A percentile compares a stretch with the other conserved stretches of the same genome.
Evolutionary conservation across 192 early-diverging fungal genomes (phyloP).

Genomic region (Coemansia sp.): DNA sequence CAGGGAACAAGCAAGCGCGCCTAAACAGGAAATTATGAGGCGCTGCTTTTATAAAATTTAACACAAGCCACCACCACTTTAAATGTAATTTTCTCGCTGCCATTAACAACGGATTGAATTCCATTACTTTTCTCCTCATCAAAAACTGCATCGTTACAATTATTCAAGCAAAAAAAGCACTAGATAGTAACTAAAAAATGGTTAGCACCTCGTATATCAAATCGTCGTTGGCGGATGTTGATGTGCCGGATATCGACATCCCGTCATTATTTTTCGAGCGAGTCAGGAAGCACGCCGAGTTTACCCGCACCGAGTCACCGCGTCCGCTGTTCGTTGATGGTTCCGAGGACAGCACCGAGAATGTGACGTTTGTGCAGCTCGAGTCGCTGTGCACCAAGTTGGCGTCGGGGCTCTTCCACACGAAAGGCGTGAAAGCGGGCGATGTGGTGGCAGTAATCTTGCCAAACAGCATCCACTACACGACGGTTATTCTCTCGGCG

Average conservation of each 20-base stretch:
- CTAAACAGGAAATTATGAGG: too few relatives aligned
- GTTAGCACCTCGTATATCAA: not conserved
- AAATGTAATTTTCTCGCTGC: too few relatives aligned
- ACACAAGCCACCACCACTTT: too few relatives aligned
- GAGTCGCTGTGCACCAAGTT: constrained; percentile 11
- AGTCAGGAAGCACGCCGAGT: not conserved
- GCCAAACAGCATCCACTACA: constrained; percentile 68
- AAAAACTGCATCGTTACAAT: not conserved
- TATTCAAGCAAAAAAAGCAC: not conserved
- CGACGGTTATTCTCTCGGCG: constrained; percentile 58
- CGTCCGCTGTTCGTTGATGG: constrained; percentile 24
- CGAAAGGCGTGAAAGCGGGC: constrained; percentile 58
- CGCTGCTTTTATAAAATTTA: too few relatives aligned
- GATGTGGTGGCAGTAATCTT: constrained; percentile 72
- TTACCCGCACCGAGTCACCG: not conserved
- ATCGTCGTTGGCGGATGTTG: not conserved
- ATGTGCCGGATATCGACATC: constrained; percentile 14
- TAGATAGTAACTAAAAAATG: constrained; percentile 6
- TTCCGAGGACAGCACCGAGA: constrained; percentile 6
- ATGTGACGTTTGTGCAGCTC: constrained; percentile 8
- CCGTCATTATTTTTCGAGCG: constrained; percentile 17
- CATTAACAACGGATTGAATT: not conserved
- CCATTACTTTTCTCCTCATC: not conserved
- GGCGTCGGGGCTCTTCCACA: constrained; percentile 38
- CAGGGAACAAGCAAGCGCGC: too few relatives aligned